A percentile compares a stretch with the other conserved stretches of the same genome.
phyloP scores from a whole-genome alignment of 106 monocot genomes.

The Cymbidium sinense region DNA sequence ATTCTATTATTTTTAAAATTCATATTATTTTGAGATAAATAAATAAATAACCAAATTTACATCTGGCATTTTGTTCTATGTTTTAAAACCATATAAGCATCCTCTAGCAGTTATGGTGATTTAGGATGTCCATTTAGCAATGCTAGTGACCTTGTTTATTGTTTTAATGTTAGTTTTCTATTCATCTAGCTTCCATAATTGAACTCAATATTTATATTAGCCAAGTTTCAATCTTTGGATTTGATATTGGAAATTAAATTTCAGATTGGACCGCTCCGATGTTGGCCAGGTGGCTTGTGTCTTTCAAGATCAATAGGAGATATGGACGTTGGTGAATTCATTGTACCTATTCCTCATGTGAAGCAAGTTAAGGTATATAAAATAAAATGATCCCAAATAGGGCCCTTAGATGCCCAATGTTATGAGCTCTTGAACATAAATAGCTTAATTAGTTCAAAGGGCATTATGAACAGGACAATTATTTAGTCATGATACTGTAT shows the following conservation, averaged over 20 bases:
- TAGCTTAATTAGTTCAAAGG: not conserved
- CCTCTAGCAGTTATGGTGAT: too few species aligned
- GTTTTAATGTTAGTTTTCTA: not conserved
- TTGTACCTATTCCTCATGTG: constrained; percentile 78
- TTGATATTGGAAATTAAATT: not conserved
- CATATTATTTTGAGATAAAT: too few species aligned
- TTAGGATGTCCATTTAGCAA: too few species aligned
- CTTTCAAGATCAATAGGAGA: constrained; percentile 81
- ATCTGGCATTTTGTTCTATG: too few species aligned
- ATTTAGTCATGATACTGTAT: not conserved
- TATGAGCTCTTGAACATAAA: not conserved
- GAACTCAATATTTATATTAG: constrained; percentile 1
- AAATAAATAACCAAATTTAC: too few species aligned
- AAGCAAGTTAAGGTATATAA: constrained; percentile 92
- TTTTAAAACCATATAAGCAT: too few species aligned
- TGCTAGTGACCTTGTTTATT: too few species aligned
- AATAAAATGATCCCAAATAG: too few species aligned
- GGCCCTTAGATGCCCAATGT: not conserved
- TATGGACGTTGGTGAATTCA: constrained; percentile 76
- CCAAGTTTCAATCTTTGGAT: not conserved
- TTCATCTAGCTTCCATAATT: not conserved
- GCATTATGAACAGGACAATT: not conserved
- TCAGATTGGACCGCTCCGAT: constrained; percentile 80
- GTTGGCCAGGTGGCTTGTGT: constrained; percentile 86
- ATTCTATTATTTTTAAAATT: too few species aligned